phyloP scores from a whole-genome alignment of 345 rosid species.

The Gossypium stocksii region DNA sequence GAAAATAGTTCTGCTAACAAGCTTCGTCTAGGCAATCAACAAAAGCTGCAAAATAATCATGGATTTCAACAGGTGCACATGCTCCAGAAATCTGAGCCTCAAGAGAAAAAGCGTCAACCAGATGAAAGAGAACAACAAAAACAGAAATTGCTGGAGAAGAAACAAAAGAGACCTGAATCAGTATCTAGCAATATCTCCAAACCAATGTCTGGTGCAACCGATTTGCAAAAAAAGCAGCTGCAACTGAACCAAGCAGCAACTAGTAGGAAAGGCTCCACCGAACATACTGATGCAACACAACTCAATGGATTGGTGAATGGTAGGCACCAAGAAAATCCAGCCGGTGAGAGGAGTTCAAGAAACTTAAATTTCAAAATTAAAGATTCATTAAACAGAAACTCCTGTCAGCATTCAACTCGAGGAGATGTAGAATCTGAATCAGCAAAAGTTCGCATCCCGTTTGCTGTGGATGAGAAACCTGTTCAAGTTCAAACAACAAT shows the following conservation, averaged over 20 bases:
- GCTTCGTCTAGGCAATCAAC: slow-evolving; percentile 24
- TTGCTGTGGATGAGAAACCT: slow-evolving; percentile 26
- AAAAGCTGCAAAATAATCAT: slow-evolving; percentile 23
- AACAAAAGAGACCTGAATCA: slow-evolving; percentile 28
- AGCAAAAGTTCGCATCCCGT: slow-evolving; percentile 14
- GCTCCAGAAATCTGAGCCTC: slow-evolving; percentile 26
- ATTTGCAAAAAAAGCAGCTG: slow-evolving; percentile 30
- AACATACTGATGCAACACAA: slow-evolving; percentile 21
- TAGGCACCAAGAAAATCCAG: slow-evolving; percentile 22
- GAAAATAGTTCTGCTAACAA: slow-evolving; percentile 30
- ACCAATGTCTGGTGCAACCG: slow-evolving; percentile 15
- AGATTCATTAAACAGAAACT: slow-evolving; percentile 19
- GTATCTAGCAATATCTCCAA: slow-evolving; percentile 24
- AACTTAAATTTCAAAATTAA: slow-evolving; percentile 14
- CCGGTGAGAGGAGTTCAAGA: slow-evolving; percentile 15
- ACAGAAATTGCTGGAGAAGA: slow-evolving; percentile 29
- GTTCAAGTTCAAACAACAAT: slow-evolving; percentile 17
- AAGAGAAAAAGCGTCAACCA: slow-evolving; percentile 24
- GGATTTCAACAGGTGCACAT: slow-evolving; percentile 23
- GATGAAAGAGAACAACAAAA: slow-evolving; percentile 29
- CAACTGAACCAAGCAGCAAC: slow-evolving; percentile 27
- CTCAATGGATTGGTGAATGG: slow-evolving; percentile 19
- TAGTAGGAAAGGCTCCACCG: slow-evolving; percentile 29
- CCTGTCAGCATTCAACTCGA: slow-evolving; percentile 12
- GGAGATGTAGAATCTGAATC: slow-evolving; percentile 26